Evolutionary conservation across 116 monocot species (phyloP), one percentile per base, ranked within the genome.

Genomic region (Cymodocea nodosa): DNA sequence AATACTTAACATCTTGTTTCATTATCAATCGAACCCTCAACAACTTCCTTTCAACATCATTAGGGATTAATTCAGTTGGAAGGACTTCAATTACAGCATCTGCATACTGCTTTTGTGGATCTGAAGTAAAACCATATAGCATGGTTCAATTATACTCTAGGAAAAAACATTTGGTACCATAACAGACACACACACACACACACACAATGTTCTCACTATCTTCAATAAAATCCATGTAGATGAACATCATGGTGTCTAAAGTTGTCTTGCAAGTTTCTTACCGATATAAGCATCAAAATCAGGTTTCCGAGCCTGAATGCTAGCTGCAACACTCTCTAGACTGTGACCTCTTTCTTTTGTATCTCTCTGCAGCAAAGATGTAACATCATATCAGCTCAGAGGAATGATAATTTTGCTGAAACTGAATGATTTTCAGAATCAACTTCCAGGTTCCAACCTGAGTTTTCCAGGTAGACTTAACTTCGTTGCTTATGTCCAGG

Each of bases 381-480:
- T 4, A 5, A 35, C 12, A 50, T 34, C 1, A 65, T 2, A 65
- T 65, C 24, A 2, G 51, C n/a, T n/a, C n/a, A n/a, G n/a, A n/a
- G n/a, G n/a, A n/a, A n/a, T n/a, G n/a, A n/a, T n/a, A n/a, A n/a
- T 52, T 65, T 7, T 23, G 16, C 7, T 51, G 25, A 20, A 49
- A 15, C 15, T 37, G 15, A 14, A 62, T 39, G 37, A 35, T 16
- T 37, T 36, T 39, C 18, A 36, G 25, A 34, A 3, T 52, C 17
- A 34, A 52, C 23, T 16, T n/a, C n/a, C 18, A 59, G 64, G 7
- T 51, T 6, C 60, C 63, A 35, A 88, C 97, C 88, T 97, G 97
- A 79, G 91, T 97, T 68, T 97, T 97, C 91, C 97, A 97, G 58
- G 91, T 85, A 71, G 91, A 85, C 35, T 97, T 97, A 23, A 97